Evolutionary conservation across 768 basidiomycete species (phyloP).

Genomic region (Suillus alpinus): DNA sequence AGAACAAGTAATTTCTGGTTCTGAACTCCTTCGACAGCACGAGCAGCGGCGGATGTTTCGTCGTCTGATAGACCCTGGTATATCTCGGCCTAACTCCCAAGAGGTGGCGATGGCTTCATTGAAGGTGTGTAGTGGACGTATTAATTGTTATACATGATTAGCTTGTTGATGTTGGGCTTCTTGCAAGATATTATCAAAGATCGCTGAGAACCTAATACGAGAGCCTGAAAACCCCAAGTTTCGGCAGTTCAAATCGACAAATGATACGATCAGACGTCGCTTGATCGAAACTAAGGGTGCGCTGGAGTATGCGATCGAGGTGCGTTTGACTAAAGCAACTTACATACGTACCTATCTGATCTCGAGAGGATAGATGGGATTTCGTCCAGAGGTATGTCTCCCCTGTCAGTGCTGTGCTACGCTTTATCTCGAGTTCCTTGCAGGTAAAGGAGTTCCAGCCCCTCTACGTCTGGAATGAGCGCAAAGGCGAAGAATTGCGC

Average conservation of each 20-base stretch:
- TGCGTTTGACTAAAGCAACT: conserved; percentile 35
- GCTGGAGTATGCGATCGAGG: conserved; percentile 78
- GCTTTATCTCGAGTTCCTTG: not conserved
- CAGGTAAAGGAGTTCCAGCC: conserved; percentile 75
- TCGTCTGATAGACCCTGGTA: conserved; percentile 76
- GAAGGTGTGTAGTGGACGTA: conserved; percentile 42
- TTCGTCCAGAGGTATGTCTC: conserved; percentile 57
- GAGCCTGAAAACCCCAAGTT: conserved; percentile 75
- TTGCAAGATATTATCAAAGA: conserved; percentile 57
- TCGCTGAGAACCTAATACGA: conserved; percentile 70
- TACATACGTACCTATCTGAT: conserved; percentile 9
- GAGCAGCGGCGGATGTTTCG: conserved; percentile 71
- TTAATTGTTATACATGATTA: not conserved
- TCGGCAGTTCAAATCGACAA: conserved; percentile 74
- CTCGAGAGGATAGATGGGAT: conserved; percentile 58
- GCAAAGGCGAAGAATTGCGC: conserved; percentile 50
- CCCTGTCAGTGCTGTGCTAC: conserved; percentile 2
- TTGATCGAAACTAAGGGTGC: conserved; percentile 69
- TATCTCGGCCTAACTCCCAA: conserved; percentile 65
- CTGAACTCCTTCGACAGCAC: conserved; percentile 43
- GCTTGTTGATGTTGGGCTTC: conserved; percentile 5
- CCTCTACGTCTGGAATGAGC: conserved; percentile 60
- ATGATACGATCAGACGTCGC: conserved; percentile 59
- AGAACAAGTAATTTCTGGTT: not conserved
- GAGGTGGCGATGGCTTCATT: conserved; percentile 59